Evolutionary conservation across 495 filamentous ascomycete species (phyloP).

Genomic region (Penicillium riverlandense): DNA sequence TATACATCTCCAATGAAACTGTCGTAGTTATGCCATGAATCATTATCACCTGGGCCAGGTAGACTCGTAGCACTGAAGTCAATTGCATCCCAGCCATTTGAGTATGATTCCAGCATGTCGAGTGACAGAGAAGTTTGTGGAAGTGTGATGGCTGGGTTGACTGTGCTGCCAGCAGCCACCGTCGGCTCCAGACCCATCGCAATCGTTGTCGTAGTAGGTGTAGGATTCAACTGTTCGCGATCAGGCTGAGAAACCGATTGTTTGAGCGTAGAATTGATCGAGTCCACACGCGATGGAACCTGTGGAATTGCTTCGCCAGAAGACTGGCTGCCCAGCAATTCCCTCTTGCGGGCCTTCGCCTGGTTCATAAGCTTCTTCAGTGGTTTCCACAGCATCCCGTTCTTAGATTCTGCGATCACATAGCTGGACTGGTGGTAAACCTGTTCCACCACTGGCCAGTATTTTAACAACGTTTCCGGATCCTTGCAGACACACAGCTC

Average conservation of each 20-base stretch:
- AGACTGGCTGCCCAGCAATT: conserved; percentile 6
- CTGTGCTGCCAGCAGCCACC: neutral
- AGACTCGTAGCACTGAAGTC: conserved; percentile 9
- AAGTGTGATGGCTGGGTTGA: neutral
- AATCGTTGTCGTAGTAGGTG: neutral
- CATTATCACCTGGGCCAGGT: conserved; percentile 9
- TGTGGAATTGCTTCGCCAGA: neutral
- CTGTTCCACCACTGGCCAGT: conserved; percentile 62
- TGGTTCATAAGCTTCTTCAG: conserved; percentile 57
- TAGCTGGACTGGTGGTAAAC: conserved; percentile 47
- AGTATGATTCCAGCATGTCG: conserved; percentile 13
- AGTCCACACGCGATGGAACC: neutral
- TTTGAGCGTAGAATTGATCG: neutral
- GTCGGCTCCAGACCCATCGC: neutral
- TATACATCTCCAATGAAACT: conserved; percentile 28
- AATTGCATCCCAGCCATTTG: conserved; percentile 27
- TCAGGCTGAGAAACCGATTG: neutral
- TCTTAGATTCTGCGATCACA: conserved; percentile 43
- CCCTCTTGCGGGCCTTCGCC: conserved; percentile 17
- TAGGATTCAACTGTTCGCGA: neutral
- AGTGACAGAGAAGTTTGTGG: neutral
- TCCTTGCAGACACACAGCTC: conserved; percentile 65
- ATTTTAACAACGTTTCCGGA: conserved; percentile 55
- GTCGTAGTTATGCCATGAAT: conserved; percentile 25
- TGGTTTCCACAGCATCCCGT: conserved; percentile 62